Base-by-base conservation (phyloP, 2,329 filamentous ascomycete species). In the Aspergillus pseudoterreus region DNA sequence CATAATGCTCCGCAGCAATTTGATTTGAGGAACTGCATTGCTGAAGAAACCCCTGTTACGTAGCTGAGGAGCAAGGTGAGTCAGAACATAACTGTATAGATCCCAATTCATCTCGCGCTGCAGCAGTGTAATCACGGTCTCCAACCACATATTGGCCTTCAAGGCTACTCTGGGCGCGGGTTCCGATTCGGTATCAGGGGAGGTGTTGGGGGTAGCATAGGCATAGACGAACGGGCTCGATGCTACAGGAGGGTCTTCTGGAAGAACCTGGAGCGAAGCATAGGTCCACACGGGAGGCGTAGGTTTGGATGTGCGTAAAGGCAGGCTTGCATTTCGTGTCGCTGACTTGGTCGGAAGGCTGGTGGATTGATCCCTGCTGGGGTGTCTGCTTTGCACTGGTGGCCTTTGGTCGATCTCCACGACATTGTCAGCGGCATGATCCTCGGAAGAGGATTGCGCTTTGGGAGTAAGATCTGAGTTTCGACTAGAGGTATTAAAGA, bases 1-100 rank as follows among this genome's bases (percentile, higher is more conserved):
- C 3, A 96, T 70, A 8, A 90, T 76, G 53, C 81, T 84, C 55
- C 92, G 83, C 12, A 97, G 75, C 55, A 86, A 82, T 60, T 87
- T 85, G 50, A 99, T 82, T 53, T 95, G 85, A 2, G 83, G 78
- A 35, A 89, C 83, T 5, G 89, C 84, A 48, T 81, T 84, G 54
- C 79, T 80, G 67, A 96, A 96, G 12, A 97, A 78, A 11, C 89
- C 86, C 64, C 94, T 90, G 61, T 99, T 99, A 68, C 86, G 88
- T 19, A 99, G 78, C 63, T 97, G 92, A 24, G 89, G 87, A 1
- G 90, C 88, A 9, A 96, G 75, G 68, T 96, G 89, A 5, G 90
- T 88, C 27, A 99, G 77, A 15, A 92, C 82, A 66, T 92, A 96
- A 70, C 90, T 92, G 75, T 95, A 96, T 1, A 95, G 77, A 66